Evolutionary conservation across 345 rosid species (phyloP).

Genomic region (Euphorbia pulcherrima): DNA sequence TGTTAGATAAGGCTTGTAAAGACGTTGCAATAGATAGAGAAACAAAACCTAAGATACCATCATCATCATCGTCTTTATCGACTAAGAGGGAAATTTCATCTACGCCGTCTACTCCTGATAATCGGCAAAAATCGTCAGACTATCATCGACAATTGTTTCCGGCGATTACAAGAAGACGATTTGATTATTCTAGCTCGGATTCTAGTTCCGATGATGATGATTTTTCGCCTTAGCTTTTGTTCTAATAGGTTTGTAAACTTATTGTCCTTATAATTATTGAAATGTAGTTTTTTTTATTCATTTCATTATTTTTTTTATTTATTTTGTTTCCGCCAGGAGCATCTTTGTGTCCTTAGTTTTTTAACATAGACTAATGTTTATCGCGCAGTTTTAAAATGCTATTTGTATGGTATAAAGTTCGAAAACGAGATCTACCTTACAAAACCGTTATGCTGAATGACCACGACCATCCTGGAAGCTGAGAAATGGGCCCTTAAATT

Average conservation of each 20-base stretch:
- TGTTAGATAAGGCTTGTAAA: slow-evolving; percentile 71
- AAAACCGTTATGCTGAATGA: too few species aligned
- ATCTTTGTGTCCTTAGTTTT: too few species aligned
- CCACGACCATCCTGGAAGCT: too few species aligned
- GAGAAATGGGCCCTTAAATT: too few species aligned
- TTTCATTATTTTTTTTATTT: too few species aligned
- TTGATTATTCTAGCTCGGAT: slow-evolving; percentile 52
- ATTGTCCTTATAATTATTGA: not conserved
- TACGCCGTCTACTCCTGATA: slow-evolving; percentile 28
- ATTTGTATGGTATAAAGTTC: too few species aligned
- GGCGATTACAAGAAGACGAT: slow-evolving; percentile 52
- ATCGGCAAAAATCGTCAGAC: slow-evolving; percentile 29
- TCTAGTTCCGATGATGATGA: slow-evolving; percentile 37
- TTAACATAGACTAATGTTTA: too few species aligned
- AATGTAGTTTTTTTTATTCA: too few species aligned
- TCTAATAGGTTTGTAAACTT: slow-evolving; percentile 13
- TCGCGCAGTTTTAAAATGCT: too few species aligned
- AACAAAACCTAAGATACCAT: slow-evolving; percentile 23
- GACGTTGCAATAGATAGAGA: slow-evolving; percentile 43
- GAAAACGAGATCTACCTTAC: too few species aligned
- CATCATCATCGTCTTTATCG: too few species aligned
- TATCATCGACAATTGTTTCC: slow-evolving; percentile 51
- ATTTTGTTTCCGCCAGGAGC: too few species aligned
- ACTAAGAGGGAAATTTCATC: slow-evolving; percentile 34
- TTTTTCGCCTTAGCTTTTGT: slow-evolving; percentile 25